Base-by-base conservation (phyloP, 441 rosid genomes). In the Isatis lusitanica region DNA sequence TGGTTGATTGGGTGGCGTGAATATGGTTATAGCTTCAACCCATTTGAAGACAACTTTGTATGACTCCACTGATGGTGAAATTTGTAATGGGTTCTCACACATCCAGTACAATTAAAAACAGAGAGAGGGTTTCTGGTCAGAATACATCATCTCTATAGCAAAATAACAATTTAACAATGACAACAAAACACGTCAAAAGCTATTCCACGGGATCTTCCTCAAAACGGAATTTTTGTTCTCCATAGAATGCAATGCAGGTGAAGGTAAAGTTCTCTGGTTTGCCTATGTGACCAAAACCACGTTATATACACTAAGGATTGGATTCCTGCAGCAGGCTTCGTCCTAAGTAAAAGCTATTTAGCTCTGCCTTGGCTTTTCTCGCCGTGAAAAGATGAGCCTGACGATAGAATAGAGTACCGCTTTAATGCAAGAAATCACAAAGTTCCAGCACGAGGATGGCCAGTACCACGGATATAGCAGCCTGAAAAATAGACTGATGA, bases 391-490 rank as follows among this genome's bases (percentile, higher is more conserved):
- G 63, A 95, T 47, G 65, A 88, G 73, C 79, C 83, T 78, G 71
- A 85, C 46, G 5, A 88, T 11, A 11, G 97, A 85, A 75, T 69
- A 83, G 26, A 90, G 78, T 10, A 91, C 77, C 0, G 91, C 89
- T 75, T 75, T 86, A 33, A 95, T 74, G 80, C 97, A 91, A 26
- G 97, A 84, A 50, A 88, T 44, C 58, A 88, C 48, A 64, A 95
- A 90, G 86, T 91, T 91, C 97, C 97, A 93, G 76, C 99, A 95
- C 0, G 99, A 95, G 6, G 98, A 95, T 1, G 98, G 98, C 99
- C 99, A 95, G 77, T 85, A 95, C 99, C 99, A 93, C 31, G 99
- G 99, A 79, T 95, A 95, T 21, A 95, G 75, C 74, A 95, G 83
- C 52, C 99, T 83, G 71, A 95, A 95, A 76, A 92, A 93, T 71